phyloP scores from a whole-genome alignment of 805 yeast species.

The Komagataella pastoris region DNA sequence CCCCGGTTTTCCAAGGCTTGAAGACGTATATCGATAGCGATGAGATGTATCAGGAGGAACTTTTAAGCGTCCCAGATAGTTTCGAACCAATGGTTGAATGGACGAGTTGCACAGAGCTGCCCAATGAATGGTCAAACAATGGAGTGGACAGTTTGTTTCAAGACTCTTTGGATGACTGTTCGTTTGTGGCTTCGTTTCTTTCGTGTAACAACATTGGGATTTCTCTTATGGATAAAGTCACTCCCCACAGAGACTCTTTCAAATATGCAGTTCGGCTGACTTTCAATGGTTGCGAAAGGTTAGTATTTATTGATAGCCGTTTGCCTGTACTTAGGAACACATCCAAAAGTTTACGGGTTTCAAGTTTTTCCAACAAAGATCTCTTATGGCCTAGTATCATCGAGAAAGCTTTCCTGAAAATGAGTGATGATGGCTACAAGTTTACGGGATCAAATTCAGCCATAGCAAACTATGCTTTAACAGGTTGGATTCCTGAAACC shows the following conservation, averaged over 20 bases:
- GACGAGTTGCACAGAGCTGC: constrained; percentile 1
- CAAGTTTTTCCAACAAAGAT: constrained; percentile 18
- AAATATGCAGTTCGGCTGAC: constrained; percentile 26
- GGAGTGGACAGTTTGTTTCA: constrained; percentile 25
- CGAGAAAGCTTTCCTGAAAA: constrained; percentile 62
- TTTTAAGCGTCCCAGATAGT: background rate
- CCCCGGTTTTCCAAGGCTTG: constrained; percentile 1
- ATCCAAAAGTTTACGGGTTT: constrained; percentile 16
- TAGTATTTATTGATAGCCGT: constrained; percentile 30
- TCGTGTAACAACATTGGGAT: constrained; percentile 24
- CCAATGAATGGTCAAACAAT: background rate
- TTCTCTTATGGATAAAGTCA: constrained; percentile 13
- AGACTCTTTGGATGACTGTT: constrained; percentile 51
- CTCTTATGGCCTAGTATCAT: constrained; percentile 58
- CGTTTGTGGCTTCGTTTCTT: constrained; percentile 58
- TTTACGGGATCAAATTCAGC: constrained; percentile 69
- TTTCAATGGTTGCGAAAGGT: constrained; percentile 40
- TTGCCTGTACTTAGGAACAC: constrained; percentile 23
- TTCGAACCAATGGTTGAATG: background rate
- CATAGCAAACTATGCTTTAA: constrained; percentile 46
- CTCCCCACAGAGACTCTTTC: constrained; percentile 13
- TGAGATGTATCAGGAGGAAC: background rate
- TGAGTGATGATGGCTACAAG: constrained; percentile 39
- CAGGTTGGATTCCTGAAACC: constrained; percentile 68
- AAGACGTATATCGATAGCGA: constrained; percentile 2